phyloP scores from a whole-genome alignment of 352 stramenopile genomes.

The Globisporangium camurandrum region DNA sequence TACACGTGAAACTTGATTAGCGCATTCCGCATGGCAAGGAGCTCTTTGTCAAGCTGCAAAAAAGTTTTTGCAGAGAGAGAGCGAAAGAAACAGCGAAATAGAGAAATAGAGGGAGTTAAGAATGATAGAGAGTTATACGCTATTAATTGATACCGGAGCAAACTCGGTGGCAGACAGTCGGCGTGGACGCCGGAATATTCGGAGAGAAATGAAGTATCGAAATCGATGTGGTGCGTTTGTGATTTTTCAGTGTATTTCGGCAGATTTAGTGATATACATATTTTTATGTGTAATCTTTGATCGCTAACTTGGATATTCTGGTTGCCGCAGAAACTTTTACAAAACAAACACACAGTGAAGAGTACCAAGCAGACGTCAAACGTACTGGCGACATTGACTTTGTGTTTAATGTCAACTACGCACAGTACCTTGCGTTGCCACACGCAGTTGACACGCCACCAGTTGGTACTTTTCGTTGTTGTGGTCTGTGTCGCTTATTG shows the following conservation, averaged over 20 bases:
- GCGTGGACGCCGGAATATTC: neutral
- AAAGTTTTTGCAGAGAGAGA: no score
- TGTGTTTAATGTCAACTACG: neutral
- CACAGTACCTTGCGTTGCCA: neutral
- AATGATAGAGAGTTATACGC: no score
- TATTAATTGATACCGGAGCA: neutral
- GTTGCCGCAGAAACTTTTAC: no score
- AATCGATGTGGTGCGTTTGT: neutral
- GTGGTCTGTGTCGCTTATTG: neutral
- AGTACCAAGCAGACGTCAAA: neutral
- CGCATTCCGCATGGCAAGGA: no score
- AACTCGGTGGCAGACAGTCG: neutral
- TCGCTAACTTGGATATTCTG: neutral
- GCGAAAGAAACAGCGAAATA: no score
- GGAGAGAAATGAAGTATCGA: neutral
- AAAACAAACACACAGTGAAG: no score
- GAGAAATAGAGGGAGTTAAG: no score
- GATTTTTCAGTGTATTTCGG: neutral
- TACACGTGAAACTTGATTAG: no score
- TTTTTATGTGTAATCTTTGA: neutral
- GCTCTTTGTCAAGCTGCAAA: no score
- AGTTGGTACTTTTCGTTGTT: neutral
- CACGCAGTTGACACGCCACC: neutral
- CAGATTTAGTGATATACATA: neutral
- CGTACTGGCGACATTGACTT: neutral